These are phyloP conservation scores for Yamadazyma phyllophila DNA, from an alignment of 805 yeast species.

Conservation along the genomic window DNA sequence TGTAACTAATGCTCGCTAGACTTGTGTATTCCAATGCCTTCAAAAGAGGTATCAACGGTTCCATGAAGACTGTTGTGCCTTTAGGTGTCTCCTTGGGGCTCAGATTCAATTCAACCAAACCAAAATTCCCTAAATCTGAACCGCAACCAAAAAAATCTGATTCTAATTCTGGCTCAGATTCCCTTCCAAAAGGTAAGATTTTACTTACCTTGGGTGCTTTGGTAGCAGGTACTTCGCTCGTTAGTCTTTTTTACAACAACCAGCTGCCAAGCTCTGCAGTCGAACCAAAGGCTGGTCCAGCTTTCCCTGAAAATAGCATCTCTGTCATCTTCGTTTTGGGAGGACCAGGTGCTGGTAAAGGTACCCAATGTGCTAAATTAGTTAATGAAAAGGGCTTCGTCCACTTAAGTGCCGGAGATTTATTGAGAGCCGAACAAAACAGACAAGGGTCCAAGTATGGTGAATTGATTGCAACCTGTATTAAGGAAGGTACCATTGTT, in stretches of 20 bases:
- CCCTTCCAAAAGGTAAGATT: constrained; percentile 22
- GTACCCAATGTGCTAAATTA: constrained; percentile 89
- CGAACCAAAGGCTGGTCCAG: constrained; percentile 37
- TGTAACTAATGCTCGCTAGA: not conserved
- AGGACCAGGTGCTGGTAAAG: constrained; percentile 98
- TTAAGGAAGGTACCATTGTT: constrained; percentile 85
- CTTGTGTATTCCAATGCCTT: not conserved
- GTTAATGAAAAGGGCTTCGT: constrained; percentile 79
- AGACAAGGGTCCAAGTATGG: constrained; percentile 84
- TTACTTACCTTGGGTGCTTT: constrained; percentile 39
- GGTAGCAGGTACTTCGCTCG: constrained; percentile 50
- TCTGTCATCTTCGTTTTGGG: constrained; percentile 89
- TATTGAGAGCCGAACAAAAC: constrained; percentile 86
- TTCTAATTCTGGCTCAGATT: not conserved
- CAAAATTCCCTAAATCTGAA: constrained; percentile 4
- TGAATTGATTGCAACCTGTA: constrained; percentile 76
- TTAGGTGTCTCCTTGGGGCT: not conserved
- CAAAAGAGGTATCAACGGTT: not conserved
- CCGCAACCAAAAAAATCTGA: not conserved
- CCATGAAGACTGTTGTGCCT: not conserved
- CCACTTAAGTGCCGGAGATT: constrained; percentile 95
- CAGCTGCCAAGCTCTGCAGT: constrained; percentile 43
- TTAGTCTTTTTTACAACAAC: constrained; percentile 42
- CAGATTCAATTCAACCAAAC: constrained; percentile 5
- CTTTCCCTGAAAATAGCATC: constrained; percentile 63